A percentile compares a stretch with the other conserved stretches of the same genome.
Conservation (phyloP, 148 eudicot genomes). For the Arctostaphylos glauca region DNA sequence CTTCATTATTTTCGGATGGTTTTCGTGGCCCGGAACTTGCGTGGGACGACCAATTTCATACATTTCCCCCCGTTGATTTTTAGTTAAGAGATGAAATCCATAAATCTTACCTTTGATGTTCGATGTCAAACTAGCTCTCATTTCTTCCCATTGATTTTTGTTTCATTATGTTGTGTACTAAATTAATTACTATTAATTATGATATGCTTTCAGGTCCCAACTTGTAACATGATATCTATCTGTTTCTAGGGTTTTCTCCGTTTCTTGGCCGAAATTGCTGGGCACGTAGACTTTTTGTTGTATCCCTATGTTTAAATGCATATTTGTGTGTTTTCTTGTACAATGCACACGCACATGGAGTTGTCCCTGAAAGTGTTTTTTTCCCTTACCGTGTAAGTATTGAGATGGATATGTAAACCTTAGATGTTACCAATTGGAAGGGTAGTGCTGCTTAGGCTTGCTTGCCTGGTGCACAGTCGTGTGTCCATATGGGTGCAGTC, state of each 20-base stretch:
- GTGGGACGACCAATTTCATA: background rate
- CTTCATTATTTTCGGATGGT: too few relatives aligned
- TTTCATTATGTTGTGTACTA: background rate
- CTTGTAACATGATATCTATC: background rate
- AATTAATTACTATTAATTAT: background rate
- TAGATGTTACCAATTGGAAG: background rate
- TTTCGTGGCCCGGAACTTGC: background rate
- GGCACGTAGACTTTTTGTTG: background rate
- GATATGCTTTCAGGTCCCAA: background rate
- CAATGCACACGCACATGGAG: background rate
- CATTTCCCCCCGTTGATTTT: background rate
- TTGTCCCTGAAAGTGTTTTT: background rate
- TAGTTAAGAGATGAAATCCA: background rate
- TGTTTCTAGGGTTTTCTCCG: background rate
- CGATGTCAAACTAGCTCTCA: too few relatives aligned
- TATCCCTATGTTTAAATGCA: background rate
- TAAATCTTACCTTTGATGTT: background rate
- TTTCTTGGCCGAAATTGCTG: background rate
- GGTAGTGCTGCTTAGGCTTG: background rate
- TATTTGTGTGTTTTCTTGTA: background rate
- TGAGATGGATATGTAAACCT: background rate
- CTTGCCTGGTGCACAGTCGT: background rate
- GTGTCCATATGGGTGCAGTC: background rate
- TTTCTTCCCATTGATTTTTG: background rate
- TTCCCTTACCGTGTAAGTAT: background rate